Evolutionary conservation across 129 eudicot species (phyloP), one percentile per base, ranked within the genome.

Genomic region (Saposhnikovia divaricata): DNA sequence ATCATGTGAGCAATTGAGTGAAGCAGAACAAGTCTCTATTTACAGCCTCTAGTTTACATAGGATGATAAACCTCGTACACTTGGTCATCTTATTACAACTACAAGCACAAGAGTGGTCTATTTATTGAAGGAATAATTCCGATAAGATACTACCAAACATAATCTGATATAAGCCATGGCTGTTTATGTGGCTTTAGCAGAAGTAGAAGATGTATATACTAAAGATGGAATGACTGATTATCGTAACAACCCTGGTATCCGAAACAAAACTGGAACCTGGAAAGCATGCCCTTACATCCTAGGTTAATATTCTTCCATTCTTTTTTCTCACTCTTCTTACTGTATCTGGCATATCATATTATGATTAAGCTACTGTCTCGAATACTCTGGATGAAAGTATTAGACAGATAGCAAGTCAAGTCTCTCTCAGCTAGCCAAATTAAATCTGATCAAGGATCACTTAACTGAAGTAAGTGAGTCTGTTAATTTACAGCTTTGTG

Each of bases 231-330:
- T 94, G 21, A 80, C 82, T 69, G 92, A 92, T 84, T 85, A 77
- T 82, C 87, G 79, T 55, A 84, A 84, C 80, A 91, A 85, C 6
- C 98, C 96, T 15, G 93, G 93, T 28, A 73, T 81, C 82, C 87
- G 87, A 82, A 84, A 81, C 39, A 79, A 85, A 63, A 93, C 97
- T 47, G 97, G 98, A 85, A 91, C 87, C 25, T 93, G 98, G 98
- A 93, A 85, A 88, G 96, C 97, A 27, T 91, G 98, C 73, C 96
- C 93, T 77, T 91, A 84, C 70, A 93, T 93, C 75, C 98, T 93
- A 45, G 97, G 98, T 91, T 61, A 6, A 21, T 71, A 6, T 75
- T 78, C 13, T 31, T 34, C 70, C 51, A 1, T 25, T 10, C 42
- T 77, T 43, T 1, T 27, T 69, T 34, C 10, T 75, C 50, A 12